Conservation (phyloP, 371 early-diverging fungal genomes). For the Mucor mucedo region DNA sequence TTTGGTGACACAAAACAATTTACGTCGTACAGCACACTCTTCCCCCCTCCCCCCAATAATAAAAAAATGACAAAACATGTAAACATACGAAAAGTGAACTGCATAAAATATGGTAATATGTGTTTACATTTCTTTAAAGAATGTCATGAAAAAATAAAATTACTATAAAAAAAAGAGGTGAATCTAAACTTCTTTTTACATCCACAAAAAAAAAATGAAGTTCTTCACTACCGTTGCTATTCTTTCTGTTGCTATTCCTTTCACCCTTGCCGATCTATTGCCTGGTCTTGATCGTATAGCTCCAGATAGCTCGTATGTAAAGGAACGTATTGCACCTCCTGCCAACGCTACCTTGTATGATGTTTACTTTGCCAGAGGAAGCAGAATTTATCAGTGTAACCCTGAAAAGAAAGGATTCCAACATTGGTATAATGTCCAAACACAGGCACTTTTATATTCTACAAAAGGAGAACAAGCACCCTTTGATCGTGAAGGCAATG, state of each 20-base stretch:
- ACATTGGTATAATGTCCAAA: conserved; percentile 53
- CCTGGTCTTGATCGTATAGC: conserved; percentile 29
- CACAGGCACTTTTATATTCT: conserved; percentile 43
- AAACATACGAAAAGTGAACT: neutral
- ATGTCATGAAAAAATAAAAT: neutral
- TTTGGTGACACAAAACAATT: neutral
- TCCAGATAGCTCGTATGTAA: conserved; percentile 34
- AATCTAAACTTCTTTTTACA: neutral
- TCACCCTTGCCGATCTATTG: conserved; percentile 24
- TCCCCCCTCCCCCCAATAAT: no score
- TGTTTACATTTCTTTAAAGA: neutral
- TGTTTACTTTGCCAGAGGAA: conserved; percentile 45
- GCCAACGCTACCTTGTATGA: conserved; percentile 34
- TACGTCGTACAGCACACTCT: neutral
- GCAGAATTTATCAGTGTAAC: conserved; percentile 49
- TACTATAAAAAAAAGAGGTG: neutral
- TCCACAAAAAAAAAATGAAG: conserved; percentile 14
- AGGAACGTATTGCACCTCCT: conserved; percentile 42
- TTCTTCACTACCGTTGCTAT: conserved; percentile 10
- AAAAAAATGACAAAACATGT: neutral
- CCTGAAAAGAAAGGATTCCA: conserved; percentile 45
- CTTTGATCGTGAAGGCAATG: conserved; percentile 36
- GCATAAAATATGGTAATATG: conserved; percentile 1
- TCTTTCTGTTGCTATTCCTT: conserved; percentile 3
- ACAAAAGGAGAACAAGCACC: conserved; percentile 35